Base-by-base conservation (phyloP, 257 asterid genomes). In the Gentiana macrophylla region DNA sequence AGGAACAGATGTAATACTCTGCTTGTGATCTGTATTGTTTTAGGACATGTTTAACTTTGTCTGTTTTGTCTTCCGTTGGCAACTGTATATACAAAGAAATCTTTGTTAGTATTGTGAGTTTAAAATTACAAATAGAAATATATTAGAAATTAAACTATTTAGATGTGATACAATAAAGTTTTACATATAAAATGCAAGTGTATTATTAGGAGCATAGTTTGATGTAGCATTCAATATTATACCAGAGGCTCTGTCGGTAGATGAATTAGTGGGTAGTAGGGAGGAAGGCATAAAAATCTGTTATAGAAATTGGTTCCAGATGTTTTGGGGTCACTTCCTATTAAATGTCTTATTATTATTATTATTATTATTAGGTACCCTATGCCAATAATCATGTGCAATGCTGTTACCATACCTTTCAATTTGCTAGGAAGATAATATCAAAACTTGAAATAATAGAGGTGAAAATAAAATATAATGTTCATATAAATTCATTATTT, bases 1-100 rank as follows among this genome's bases (percentile, higher is more conserved):
- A 74, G 13, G 94, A 76, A 50, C 96, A 87, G 3, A 84, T 52
- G 78, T 67, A 84, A 71, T 65, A 56, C 57, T 82, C 79, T 34
- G 94, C 96, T 66, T 80, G 84, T 11, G 82, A 64, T 1, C 73
- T 72, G 59, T 84, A 84, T 50, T 80, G 61, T 7, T 69, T 45
- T 3, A 76, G 80, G 52, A 78, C 64, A 54, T 62, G 24, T 12
- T 15, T 63, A 38, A n/a, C 80, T 65, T 35, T 70, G 48, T 44
- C 57, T 35, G 63, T 49, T 45, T 57, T 82, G 6, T 74, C 79
- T 46, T 78, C 74, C 41, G 3, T 36, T 2, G 84, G 72, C 52
- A 84, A 33, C 94, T 87, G 74, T 46, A 52, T 8, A 1, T n/a
- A n/a, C n/a, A 52, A 62, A 43, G 41, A 8, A 44, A 43, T n/a